Conservation (phyloP, 352 stramenopile species). For the Lagenidium giganteum region DNA sequence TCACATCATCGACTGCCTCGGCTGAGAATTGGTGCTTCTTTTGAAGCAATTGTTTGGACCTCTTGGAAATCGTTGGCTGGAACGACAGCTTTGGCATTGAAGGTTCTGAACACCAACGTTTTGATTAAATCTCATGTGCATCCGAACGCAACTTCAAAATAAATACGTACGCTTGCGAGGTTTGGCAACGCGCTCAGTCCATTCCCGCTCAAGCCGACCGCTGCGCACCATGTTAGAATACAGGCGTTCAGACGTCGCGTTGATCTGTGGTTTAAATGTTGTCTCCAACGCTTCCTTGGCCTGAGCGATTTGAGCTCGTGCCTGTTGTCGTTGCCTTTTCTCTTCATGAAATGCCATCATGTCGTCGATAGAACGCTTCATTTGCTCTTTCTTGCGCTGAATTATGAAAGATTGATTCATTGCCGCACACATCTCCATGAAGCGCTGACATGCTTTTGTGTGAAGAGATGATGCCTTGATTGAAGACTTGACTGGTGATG, state of each 20-base stretch:
- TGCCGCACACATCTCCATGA: conserved; percentile 48
- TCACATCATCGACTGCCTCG: not conserved
- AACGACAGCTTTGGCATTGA: conserved; percentile 25
- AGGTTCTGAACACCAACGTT: not conserved
- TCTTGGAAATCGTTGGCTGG: conserved; percentile 32
- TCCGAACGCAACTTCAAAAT: not conserved
- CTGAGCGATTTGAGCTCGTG: conserved; percentile 21
- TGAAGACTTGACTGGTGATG: not conserved
- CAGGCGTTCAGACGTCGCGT: conserved; percentile 42
- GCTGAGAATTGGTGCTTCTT: conserved; percentile 21
- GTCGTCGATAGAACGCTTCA: conserved; percentile 43
- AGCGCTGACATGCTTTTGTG: conserved; percentile 33
- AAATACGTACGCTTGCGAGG: conserved; percentile 12
- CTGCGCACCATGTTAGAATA: conserved; percentile 41
- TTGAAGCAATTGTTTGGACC: conserved; percentile 28
- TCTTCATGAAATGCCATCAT: conserved; percentile 43
- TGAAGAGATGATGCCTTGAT: conserved; percentile 20
- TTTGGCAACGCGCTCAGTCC: conserved; percentile 17
- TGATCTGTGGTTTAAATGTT: conserved; percentile 47
- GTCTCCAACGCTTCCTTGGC: conserved; percentile 25
- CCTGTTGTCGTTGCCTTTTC: conserved; percentile 32
- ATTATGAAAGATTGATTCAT: conserved; percentile 41
- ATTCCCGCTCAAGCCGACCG: conserved; percentile 22
- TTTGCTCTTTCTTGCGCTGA: conserved; percentile 38
- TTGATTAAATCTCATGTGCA: not conserved